A percentile compares a stretch with the other conserved stretches of the same genome.
These are phyloP conservation scores for Trichophaea hybrida DNA, from an alignment of 2,329 filamentous ascomycete genomes.

Conservation along the genomic window DNA sequence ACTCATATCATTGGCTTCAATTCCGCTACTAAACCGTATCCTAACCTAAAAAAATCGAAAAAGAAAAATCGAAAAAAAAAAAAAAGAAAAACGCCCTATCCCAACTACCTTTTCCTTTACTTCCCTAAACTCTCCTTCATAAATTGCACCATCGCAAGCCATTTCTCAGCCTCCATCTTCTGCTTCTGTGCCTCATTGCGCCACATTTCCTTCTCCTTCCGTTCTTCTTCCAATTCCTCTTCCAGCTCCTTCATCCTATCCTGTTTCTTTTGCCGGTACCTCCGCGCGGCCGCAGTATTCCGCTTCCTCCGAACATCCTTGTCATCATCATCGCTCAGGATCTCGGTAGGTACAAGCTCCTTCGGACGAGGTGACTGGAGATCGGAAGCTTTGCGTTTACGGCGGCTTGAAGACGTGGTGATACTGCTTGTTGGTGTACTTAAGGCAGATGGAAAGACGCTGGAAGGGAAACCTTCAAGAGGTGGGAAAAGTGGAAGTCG, in stretches of 20 bases:
- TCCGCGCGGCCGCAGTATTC: slow-evolving; percentile 3
- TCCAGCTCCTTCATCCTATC: slow-evolving; percentile 6
- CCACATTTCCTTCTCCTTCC: slow-evolving; percentile 1
- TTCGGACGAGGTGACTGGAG: not conserved
- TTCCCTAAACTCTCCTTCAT: not conserved
- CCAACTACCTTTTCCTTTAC: not conserved
- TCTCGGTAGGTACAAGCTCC: not conserved
- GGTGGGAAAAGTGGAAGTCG: not conserved
- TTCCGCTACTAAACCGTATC: too few relatives aligned
- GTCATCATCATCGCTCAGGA: not conserved
- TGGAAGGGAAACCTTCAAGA: not conserved
- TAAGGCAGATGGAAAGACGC: not conserved
- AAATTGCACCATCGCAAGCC: slow-evolving; percentile 1
- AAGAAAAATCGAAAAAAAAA: too few relatives aligned
- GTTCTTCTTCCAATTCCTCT: not conserved
- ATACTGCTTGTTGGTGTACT: not conserved
- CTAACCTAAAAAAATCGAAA: too few relatives aligned
- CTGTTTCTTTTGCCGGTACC: slow-evolving; percentile 7
- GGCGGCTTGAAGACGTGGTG: not conserved
- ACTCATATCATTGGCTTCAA: too few relatives aligned
- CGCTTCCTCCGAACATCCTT: slow-evolving; percentile 1
- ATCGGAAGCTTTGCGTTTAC: not conserved
- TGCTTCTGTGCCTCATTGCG: not conserved
- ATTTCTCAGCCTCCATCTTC: slow-evolving; percentile 7
- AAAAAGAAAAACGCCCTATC: not conserved